Conservation (phyloP, 2,329 filamentous ascomycete species). For the Claviceps capensis region DNA sequence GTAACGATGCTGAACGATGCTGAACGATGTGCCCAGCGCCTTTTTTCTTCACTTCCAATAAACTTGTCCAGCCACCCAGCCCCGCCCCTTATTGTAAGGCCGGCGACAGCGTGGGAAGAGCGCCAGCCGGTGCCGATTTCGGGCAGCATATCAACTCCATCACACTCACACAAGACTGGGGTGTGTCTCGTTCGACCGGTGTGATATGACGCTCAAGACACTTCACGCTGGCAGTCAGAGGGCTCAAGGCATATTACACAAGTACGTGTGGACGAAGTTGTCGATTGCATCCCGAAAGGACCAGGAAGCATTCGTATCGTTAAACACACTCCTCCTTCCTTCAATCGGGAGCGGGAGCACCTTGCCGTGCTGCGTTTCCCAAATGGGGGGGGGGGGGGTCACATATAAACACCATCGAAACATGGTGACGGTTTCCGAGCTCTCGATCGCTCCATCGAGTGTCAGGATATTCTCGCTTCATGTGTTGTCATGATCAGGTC, state of each 20-base stretch:
- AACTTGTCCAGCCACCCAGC: background rate
- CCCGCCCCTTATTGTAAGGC: background rate
- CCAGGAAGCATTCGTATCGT: background rate
- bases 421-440: background rate
- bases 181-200: background rate
- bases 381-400: background rate
- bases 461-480: background rate
- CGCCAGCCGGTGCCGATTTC: background rate
- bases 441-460: background rate
- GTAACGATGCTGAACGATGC: background rate
- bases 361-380: background rate
- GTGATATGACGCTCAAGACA: background rate
- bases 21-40: background rate
- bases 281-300: background rate
- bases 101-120: background rate
- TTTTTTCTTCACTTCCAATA: background rate
- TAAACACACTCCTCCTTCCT: background rate
- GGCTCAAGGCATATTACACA: background rate
- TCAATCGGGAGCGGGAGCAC: background rate
- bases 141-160: background rate
- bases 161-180: background rate
- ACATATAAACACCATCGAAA: background rate
- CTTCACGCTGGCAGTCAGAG: background rate
- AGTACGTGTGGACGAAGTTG: background rate
- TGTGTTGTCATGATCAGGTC: background rate